phyloP scores from a whole-genome alignment of 192 early-diverging fungal genomes.

The Phycomyces nitens region DNA sequence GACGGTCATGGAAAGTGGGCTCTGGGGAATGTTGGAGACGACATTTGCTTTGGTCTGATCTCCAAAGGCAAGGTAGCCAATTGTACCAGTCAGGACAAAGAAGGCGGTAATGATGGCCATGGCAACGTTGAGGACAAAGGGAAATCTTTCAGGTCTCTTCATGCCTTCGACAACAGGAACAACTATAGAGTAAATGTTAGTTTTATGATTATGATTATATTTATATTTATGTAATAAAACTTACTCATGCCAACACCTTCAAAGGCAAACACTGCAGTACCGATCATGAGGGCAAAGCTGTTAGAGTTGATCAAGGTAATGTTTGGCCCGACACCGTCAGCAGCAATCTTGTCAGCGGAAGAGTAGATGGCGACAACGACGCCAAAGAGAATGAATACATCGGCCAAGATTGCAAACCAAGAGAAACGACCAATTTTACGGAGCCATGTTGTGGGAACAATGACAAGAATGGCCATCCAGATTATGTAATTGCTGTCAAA shows the following conservation, averaged over 20 bases:
- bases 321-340: conserved; percentile 47
- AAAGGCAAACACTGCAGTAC: conserved; percentile 57
- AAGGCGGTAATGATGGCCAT: conserved; percentile 61
- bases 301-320: conserved; percentile 57
- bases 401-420: conserved; percentile 61
- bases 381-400: conserved; percentile 71
- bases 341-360: conserved; percentile 47
- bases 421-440: conserved; percentile 53
- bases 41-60: conserved; percentile 73
- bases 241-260: conserved; percentile 35
- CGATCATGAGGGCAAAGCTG: conserved; percentile 65
- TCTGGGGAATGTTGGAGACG: conserved; percentile 70
- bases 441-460: conserved; percentile 66
- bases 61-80: conserved; percentile 78
- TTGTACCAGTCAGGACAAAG: conserved; percentile 67
- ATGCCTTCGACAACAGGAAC: conserved; percentile 68
- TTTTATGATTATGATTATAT: neutral
- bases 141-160: conserved; percentile 80
- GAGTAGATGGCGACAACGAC: conserved; percentile 59
- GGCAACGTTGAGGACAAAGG: conserved; percentile 59
- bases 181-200: conserved; percentile 8
- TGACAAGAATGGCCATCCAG: conserved; percentile 63
- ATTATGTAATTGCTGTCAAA: conserved; percentile 67
- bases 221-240: neutral
- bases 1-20: conserved; percentile 48